Base-by-base conservation (phyloP, 306 rosid species). In the Cajanus cajan region DNA sequence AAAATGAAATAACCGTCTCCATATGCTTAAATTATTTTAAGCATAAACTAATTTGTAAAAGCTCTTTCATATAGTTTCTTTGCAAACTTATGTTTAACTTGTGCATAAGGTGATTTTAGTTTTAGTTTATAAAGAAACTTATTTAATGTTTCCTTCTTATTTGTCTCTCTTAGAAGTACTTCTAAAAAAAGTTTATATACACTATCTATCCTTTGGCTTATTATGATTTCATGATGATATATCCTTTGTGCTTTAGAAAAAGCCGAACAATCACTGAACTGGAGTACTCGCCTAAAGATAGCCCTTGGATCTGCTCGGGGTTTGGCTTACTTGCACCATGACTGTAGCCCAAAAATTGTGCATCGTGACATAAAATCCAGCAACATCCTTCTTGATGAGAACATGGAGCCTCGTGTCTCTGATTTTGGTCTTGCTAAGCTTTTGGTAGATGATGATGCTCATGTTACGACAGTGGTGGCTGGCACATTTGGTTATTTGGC, bases 361-460 rank as follows among this genome's bases (percentile, higher is more conserved):
- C 99, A 95, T 19, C 93, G 99, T 14, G 96, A 95, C 79, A 90
- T 95, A 81, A 95, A 95, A 88, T 95, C 99, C 36, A 95, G 98
- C 89, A 95, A 95, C 81, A 91, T 95, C 83, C 94, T 95, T 43
- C 98, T 95, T 28, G 88, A 93, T 72, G 98, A 88, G 81, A 91
- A 91, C 83, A 81, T 95, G 86, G 99, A 95, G 86, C 93, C 99
- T 44, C 90, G 48, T 68, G 93, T 95, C 39, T 87, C 98, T 13
- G 99, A 95, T 87, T 95, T 93, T 76, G 99, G 99, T 61, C 98
- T 95, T 16, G 94, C 99, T 52, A 95, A 93, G 85, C 97, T 95
- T 74, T 88, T 93, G 85, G 99, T 91, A 37, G 97, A 95, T 50
- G 97, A 90, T 81, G 99, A 93, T 78, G 88, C 99, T 22, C 98